Conservation (phyloP, 2,329 filamentous ascomycete genomes). For the Aspergillus sp. region DNA sequence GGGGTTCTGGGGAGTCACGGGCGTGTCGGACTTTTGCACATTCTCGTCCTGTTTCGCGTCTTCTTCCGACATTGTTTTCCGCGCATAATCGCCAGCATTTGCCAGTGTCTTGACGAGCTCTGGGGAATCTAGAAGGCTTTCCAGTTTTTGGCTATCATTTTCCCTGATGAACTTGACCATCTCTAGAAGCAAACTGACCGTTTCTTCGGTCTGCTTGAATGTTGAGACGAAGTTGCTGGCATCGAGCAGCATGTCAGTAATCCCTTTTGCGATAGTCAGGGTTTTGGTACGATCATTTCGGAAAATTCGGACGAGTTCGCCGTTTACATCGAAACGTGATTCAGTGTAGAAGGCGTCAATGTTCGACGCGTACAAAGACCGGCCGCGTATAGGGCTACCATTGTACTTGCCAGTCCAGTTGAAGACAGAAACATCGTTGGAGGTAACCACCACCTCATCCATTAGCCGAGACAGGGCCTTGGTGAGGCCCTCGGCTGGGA, state of each 20-base stretch:
- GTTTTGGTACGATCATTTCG: not conserved
- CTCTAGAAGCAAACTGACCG: not conserved
- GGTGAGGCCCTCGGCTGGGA: slow-evolving; percentile 19
- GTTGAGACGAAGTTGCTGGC: not conserved
- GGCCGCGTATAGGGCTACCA: slow-evolving; percentile 10
- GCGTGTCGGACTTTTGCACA: not conserved
- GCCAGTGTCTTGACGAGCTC: not conserved
- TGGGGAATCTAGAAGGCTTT: not conserved
- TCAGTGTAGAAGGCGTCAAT: slow-evolving; percentile 10
- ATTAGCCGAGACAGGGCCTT: slow-evolving; percentile 19
- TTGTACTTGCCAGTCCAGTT: slow-evolving; percentile 16
- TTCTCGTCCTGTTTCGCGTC: not conserved
- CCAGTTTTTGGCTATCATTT: not conserved
- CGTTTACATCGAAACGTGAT: not conserved
- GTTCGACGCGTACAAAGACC: slow-evolving; percentile 14
- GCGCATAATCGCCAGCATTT: not conserved
- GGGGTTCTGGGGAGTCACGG: too few species aligned
- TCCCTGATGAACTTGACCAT: not conserved
- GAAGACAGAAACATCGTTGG: slow-evolving; percentile 20
- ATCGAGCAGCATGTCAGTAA: not conserved
- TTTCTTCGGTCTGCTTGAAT: not conserved
- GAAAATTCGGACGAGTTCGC: not conserved
- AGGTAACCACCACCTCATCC: slow-evolving; percentile 20
- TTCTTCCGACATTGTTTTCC: not conserved
- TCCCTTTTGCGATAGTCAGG: not conserved